These are phyloP conservation scores for Bipolaris oryzae DNA, from an alignment of 2,329 filamentous ascomycete genomes.

Conservation along the genomic window DNA sequence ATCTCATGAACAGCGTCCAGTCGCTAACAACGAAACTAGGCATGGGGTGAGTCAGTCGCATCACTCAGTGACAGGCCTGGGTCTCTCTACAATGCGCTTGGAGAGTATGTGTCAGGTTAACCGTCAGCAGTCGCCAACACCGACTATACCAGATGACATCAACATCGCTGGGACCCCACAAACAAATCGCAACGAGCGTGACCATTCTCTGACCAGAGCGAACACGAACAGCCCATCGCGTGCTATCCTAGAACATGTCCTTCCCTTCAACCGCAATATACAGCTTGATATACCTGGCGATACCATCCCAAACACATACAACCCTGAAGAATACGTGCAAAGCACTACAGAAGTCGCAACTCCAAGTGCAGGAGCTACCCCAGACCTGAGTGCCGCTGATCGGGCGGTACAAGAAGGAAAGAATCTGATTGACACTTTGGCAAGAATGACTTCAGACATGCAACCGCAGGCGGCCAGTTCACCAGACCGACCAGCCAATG, in stretches of 20 bases:
- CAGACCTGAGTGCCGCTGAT: constrained; percentile 45
- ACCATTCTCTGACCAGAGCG: constrained; percentile 23
- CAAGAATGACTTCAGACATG: constrained; percentile 31
- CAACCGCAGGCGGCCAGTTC: constrained; percentile 27
- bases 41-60: constrained; percentile 29
- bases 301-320: constrained; percentile 46
- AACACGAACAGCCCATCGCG: constrained; percentile 26
- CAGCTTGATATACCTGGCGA: constrained; percentile 42
- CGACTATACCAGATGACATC: constrained; percentile 39
- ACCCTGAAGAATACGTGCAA: constrained; percentile 49
- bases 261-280: constrained; percentile 41
- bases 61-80: constrained; percentile 37
- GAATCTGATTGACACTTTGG: constrained; percentile 39
- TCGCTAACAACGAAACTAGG: constrained; percentile 30
- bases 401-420: constrained; percentile 46
- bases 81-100: constrained; percentile 42
- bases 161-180: constrained; percentile 20
- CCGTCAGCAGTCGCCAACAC: constrained; percentile 38
- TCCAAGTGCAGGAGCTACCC: constrained; percentile 52
- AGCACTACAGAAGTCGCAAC: constrained; percentile 58
- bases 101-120: constrained; percentile 29
- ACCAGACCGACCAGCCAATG: constrained; percentile 22
- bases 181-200: constrained; percentile 25
- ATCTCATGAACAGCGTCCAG: constrained; percentile 41
- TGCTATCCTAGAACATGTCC: constrained; percentile 32